A percentile compares a stretch with the other conserved stretches of the same genome.
Conservation (phyloP, 73 alveolate species). For the Paramecium primaurelia region DNA sequence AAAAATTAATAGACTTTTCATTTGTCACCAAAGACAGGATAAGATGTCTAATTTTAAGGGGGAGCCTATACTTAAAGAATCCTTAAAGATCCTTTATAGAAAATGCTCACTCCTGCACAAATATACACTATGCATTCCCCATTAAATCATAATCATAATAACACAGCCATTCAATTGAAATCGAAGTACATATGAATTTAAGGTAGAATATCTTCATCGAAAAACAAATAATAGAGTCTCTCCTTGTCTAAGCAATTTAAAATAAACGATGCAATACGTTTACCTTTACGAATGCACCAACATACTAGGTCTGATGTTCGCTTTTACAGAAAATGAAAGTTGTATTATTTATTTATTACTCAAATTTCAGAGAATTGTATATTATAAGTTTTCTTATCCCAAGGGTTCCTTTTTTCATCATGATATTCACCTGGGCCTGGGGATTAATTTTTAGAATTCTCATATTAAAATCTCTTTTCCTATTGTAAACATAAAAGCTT, state of each 20-base stretch:
- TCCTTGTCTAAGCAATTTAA: not conserved
- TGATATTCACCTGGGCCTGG: slow-evolving; percentile 56
- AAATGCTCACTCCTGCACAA: not conserved
- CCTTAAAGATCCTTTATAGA: not conserved
- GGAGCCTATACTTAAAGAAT: not conserved
- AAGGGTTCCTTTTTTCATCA: slow-evolving; percentile 16
- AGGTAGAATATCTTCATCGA: not conserved
- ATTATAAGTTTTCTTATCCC: slow-evolving; percentile 57
- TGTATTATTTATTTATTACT: not conserved
- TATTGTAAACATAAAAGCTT: not conserved
- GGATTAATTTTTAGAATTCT: not conserved
- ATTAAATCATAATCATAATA: not conserved
- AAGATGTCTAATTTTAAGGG: not conserved
- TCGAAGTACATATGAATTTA: not conserved
- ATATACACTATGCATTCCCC: not conserved
- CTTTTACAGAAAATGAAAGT: not conserved
- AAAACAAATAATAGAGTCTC: not conserved
- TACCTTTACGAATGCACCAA: not conserved
- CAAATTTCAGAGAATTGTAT: slow-evolving; percentile 50
- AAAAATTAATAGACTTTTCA: not conserved
- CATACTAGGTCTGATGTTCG: slow-evolving; percentile 16
- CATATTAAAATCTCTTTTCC: slow-evolving; percentile 56
- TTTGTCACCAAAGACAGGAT: not conserved
- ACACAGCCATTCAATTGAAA: not conserved
- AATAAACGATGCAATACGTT: not conserved